These are phyloP conservation scores for Capronia americana DNA, from an alignment of 2,329 filamentous ascomycete genomes.

Conservation along the genomic window DNA sequence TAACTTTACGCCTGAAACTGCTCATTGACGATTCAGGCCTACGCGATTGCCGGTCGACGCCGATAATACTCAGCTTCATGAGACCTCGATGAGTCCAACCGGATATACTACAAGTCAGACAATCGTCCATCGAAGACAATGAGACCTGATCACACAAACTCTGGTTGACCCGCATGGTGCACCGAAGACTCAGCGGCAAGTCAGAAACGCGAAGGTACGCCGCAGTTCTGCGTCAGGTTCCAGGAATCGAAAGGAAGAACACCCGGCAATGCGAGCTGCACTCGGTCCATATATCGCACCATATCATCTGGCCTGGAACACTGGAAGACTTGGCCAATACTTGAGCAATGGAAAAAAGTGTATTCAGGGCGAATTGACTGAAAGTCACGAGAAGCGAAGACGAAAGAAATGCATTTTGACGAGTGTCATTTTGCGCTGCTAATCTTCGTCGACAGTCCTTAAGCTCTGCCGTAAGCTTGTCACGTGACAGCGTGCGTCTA, in stretches of 20 bases:
- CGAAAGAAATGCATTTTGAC: background rate
- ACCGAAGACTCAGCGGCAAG: background rate
- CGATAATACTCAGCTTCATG: background rate
- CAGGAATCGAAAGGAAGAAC: background rate
- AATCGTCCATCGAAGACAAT: background rate
- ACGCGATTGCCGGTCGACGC: background rate
- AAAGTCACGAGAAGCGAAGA: background rate
- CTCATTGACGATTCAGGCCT: background rate
- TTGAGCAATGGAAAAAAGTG: too few relatives aligned
- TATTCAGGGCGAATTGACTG: background rate
- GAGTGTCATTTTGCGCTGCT: background rate
- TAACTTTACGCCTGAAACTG: background rate
- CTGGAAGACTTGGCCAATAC: background rate
- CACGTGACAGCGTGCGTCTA: slow-evolving; percentile 7
- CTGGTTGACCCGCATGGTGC: background rate
- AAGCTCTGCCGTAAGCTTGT: background rate
- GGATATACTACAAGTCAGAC: background rate
- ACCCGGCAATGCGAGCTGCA: background rate
- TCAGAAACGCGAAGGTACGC: background rate
- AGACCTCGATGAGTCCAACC: background rate
- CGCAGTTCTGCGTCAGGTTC: background rate
- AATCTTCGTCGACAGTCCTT: background rate
- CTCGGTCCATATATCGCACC: background rate
- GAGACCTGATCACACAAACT: background rate
- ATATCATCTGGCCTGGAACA: background rate